Conservation (phyloP, 768 basidiomycete genomes). For the Russula vinacea region DNA sequence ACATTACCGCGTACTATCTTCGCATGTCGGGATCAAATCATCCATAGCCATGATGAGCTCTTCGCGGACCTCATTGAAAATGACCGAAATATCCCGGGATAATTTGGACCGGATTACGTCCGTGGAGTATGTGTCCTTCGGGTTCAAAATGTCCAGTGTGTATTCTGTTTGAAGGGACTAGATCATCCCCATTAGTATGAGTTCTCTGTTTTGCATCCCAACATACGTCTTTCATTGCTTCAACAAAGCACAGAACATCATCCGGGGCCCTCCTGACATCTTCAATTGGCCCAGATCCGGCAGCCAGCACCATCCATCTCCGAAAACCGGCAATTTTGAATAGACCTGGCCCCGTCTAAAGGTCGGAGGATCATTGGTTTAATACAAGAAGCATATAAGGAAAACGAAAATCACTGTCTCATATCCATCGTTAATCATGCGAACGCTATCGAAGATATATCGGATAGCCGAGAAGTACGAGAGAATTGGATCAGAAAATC, state of each 20-base stretch:
- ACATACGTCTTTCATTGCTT: not conserved
- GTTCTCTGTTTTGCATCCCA: not conserved
- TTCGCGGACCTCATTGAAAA: not conserved
- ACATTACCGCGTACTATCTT: not conserved
- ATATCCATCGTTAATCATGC: slow-evolving; percentile 2
- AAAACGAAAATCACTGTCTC: not conserved
- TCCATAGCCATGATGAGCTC: not conserved
- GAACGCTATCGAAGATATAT: not conserved
- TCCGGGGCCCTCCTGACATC: too few relatives aligned
- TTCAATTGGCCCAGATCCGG: too few relatives aligned
- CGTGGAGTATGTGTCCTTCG: not conserved
- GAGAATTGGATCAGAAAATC: slow-evolving; percentile 29
- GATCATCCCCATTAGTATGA: not conserved
- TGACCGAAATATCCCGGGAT: not conserved
- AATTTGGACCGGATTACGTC: slow-evolving; percentile 1
- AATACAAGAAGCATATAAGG: too few relatives aligned
- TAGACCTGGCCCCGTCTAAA: not conserved
- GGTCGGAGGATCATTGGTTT: not conserved
- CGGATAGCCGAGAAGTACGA: slow-evolving; percentile 30
- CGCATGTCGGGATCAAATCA: not conserved
- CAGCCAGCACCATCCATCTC: too few relatives aligned
- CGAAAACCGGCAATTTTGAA: too few relatives aligned
- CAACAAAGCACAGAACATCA: not conserved
- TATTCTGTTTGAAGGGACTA: not conserved
- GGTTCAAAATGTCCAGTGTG: not conserved